Base-by-base conservation (phyloP, 139 green algal species). In the Coccomyxa sp. region DNA sequence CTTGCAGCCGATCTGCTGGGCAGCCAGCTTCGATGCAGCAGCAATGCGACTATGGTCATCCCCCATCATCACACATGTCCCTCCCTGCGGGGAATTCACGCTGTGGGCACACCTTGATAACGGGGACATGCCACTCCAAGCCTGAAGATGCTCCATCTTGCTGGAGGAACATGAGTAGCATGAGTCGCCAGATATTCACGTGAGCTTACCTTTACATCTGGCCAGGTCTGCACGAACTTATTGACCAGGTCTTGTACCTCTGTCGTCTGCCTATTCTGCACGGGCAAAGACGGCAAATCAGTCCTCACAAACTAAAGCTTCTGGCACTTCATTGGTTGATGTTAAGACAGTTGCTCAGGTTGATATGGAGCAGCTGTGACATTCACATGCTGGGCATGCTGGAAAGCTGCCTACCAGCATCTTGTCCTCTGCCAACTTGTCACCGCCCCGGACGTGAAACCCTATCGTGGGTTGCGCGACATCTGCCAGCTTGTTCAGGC, bases 1-100 rank as follows among this genome's bases (percentile, higher is more conserved):
- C 64, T 71, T 71, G 64, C 64, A 71, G 64, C 64, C 64, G 64
- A 71, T 36, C 64, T 38, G 24, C n/a, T 71, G 12, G 2, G 64
- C 64, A 22, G n/a, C n/a, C 29, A 38, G n/a, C 64, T 71, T 71
- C 14, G 64, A 71, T 36, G 64, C 64, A 5, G 64, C 64, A 38
- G 27, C 18, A 29, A 36, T 36, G 29, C 27, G 64, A 2, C 24
- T 34, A 0, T 34, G 27, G 18, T 71, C 64, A 36, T 71, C 64
- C 1, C 64, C n/a, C 64, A 71, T 36, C 27, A 71, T 36, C n/a
- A 71, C 64, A 36, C 64, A 71, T 37, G 64, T 71, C 2, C 64
- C 64, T 36, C 6, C 64, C 64, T 71, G 64, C 50, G 27, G n/a
- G n/a, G 1, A 18, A 64, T 64, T 64, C 50, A 64, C 3, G 27